Evolutionary conservation across 2,329 filamentous ascomycete genomes (phyloP).

Genomic region (Aspergillus arachidicola): DNA sequence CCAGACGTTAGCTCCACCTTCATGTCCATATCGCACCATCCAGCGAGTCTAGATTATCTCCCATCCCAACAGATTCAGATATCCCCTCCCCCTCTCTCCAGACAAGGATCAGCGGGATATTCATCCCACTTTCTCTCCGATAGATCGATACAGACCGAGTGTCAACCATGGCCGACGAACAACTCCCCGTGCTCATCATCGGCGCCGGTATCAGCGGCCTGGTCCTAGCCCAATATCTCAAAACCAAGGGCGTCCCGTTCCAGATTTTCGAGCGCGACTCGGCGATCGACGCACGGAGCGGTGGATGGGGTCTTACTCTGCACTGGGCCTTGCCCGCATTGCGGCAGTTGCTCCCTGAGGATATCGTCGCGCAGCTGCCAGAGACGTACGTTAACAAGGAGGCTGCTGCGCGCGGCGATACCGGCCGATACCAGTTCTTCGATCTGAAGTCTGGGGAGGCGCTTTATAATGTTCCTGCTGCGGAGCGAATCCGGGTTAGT

Average conservation of each 20-base stretch:
- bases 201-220: constrained; percentile 49
- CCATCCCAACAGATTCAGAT: not conserved
- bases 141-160: too few species aligned
- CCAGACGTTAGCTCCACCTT: not conserved
- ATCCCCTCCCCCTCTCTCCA: not conserved
- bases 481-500: constrained; percentile 52
- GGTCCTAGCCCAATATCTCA: constrained; percentile 45
- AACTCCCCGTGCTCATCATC: constrained; percentile 32
- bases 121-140: not conserved
- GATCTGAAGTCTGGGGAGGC: constrained; percentile 56
- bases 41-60: not conserved
- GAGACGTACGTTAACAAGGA: constrained; percentile 58
- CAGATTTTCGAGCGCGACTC: constrained; percentile 46
- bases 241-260: constrained; percentile 36
- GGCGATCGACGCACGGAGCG: constrained; percentile 50
- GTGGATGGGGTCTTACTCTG: constrained; percentile 66
- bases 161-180: not conserved
- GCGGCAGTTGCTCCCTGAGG: constrained; percentile 53
- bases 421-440: constrained; percentile 58
- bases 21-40: not conserved
- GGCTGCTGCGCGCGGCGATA: constrained; percentile 51
- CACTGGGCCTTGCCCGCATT: constrained; percentile 63
- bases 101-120: not conserved
- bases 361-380: constrained; percentile 50
- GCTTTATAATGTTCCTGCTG: constrained; percentile 49